Base-by-base conservation (phyloP, 2,329 filamentous ascomycete genomes). In the Colletotrichum liriopes region DNA sequence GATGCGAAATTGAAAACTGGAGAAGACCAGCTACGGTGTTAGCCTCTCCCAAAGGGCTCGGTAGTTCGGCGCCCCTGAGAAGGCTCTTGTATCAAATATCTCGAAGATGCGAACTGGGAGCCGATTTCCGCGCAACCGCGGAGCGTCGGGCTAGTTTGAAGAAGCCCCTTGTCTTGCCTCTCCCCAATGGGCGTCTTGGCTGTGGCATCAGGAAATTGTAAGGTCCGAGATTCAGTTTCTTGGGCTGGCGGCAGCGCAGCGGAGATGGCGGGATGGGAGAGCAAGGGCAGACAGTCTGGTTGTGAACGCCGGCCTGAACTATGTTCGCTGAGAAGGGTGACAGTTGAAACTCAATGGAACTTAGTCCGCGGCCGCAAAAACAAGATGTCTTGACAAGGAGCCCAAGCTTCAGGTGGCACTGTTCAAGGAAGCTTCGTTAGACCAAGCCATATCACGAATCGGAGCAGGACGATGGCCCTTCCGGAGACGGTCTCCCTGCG, bases 41-140 rank as follows among this genome's bases (percentile, higher is more conserved):
- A 7, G 18, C 16, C 20, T 47, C 39, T 65, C 29, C 64, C 18
- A 9, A 9, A 16, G 35, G 23, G 6, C 12, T 1, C 5, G 8
- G 3, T 29, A 39, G 52, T 8, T 2, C 29, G 29, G 29, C 5
- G 26, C n/a, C 9, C 7, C 8, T 16, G n/a, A 14, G 26, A 16
- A 26, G 47, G 32, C 63, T 41, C 49, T 23, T 37, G 37, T 65
- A 56, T 37, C 49, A 41, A 11, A 37, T 26, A 47, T 56, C 14
- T 65, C 20, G 26, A 26, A 26, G 18, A 39, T 26, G 12, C 14
- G 8, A 23, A 37, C 8, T 37, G 35, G 11, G 7, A 37, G 2
- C 35, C 11, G 35, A 37, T 32, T 32, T 32, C 29, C 29, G 6
- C 29, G 29, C 29, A 32, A 32, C 29, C 29, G 29, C 29, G 6